A percentile compares a stretch with the other conserved stretches of the same genome.
These are phyloP conservation scores for Panicum virgatum DNA, from an alignment of 202 grass and related monocot species.

Conservation along the genomic window DNA sequence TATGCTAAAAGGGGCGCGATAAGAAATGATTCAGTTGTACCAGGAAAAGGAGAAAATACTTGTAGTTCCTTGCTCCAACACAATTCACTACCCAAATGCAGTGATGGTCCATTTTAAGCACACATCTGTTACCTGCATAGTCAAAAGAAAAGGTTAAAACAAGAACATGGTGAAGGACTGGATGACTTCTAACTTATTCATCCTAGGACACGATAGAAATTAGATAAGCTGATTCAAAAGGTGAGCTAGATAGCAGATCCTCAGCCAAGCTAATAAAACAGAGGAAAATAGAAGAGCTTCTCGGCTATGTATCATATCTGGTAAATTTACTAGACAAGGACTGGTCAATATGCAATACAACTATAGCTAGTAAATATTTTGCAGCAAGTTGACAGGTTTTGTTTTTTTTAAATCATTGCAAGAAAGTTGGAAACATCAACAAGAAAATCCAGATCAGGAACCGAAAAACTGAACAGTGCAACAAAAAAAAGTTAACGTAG, in stretches of 20 bases:
- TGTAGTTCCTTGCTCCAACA: slow-evolving; percentile 85
- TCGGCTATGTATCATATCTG: neutral
- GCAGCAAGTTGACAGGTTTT: neutral
- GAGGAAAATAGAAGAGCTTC: neutral
- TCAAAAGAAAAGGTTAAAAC: slow-evolving; percentile 24
- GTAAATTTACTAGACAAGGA: neutral
- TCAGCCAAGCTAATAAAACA: slow-evolving; percentile 10
- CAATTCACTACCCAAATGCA: slow-evolving; percentile 96
- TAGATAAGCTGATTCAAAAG: neutral
- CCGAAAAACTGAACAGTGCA: neutral
- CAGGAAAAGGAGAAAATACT: slow-evolving; percentile 97
- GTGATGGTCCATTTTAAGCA: slow-evolving; percentile 99
- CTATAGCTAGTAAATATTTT: neutral
- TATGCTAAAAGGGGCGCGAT: neutral
- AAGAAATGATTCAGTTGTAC: slow-evolving; percentile 41
- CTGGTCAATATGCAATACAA: neutral
- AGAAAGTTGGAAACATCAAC: neutral
- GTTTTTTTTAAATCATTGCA: slow-evolving; percentile 12
- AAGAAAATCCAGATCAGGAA: neutral
- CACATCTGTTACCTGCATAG: slow-evolving; percentile 82
- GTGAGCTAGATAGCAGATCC: slow-evolving; percentile 16
- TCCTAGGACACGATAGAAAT: neutral
- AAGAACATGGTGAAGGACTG: neutral
- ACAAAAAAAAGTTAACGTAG: neutral
- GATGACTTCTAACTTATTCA: neutral